Base-by-base conservation (phyloP, 495 filamentous ascomycete species). In the Neurospora sp. region DNA sequence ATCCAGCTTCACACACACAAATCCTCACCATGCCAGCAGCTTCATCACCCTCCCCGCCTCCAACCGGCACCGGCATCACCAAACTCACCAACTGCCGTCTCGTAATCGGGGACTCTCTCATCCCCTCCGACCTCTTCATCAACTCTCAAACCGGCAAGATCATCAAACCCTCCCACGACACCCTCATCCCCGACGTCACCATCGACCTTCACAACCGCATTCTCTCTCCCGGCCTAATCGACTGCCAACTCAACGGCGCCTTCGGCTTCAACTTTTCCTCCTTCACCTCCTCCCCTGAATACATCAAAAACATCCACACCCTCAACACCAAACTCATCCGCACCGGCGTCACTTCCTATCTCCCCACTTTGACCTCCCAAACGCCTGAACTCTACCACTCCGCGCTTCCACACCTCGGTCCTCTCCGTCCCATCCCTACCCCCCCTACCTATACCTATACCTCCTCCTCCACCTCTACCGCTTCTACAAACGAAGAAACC, bases 261-360 rank as follows among this genome's bases (percentile, higher is more conserved):
- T 91, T 91, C 73, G 93, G 93, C 66, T 93, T 95, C 83, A 92
- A 96, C 82, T 95, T 95, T 80, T 94, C 92, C 1, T 83, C 86
- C 1, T 83, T 92, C 2, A 88, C 91, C 7, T 87, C 90, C n/a
- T 86, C 90, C 59, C 84, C 87, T 46, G 83, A 85, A 68, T 96
- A 95, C 78, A 85, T 87, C 68, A 89, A 91, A 76, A 88, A 87
- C 20, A 79, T 96, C 42, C 84, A 85, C 72, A 82, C 86, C 48
- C 85, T 94, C 46, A 94, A 94, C 78, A 87, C 83, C 66, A 85
- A 86, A 39, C 82, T 97, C 61, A 86, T 92, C 20, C 79, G 87
- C 70, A 94, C 91, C 1, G 93, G 93, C 18, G 93, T 97, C 27
- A 96, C 93, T 5, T 92, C 91, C 0, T 97, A 95, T 78, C 80